Percentiles rank a stretch among this genome's conserved stretches.
phyloP scores from a whole-genome alignment of 208 protist species.

The Acanthamoeba sp. region DNA sequence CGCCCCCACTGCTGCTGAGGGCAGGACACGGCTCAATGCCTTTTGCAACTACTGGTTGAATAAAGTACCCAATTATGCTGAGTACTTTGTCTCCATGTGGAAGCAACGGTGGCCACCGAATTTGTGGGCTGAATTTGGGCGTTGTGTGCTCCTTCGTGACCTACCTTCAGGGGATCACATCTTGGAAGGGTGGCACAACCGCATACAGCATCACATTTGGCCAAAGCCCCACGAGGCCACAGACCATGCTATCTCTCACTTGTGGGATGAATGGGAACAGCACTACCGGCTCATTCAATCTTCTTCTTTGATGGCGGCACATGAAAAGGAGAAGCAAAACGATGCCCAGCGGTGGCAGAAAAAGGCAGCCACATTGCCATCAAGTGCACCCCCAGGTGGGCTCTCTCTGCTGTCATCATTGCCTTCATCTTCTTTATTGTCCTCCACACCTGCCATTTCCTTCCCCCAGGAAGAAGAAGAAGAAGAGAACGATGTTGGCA shows the following conservation, averaged over 20 bases:
- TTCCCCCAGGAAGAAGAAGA: too few species aligned
- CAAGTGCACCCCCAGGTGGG: too few species aligned
- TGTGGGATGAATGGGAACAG: background rate
- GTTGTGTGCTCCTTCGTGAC: background rate
- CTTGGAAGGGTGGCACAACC: background rate
- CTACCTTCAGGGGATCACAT: background rate
- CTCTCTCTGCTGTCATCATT: too few species aligned
- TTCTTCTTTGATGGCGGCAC: too few species aligned
- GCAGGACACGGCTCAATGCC: background rate
- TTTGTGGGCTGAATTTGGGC: background rate
- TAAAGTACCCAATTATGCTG: background rate
- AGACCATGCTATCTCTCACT: background rate
- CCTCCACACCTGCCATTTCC: too few species aligned
- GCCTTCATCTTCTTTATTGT: too few species aligned
- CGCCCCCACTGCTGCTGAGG: background rate
- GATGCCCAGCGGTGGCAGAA: too few species aligned
- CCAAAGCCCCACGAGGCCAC: background rate
- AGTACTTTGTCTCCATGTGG: background rate
- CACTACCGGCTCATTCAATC: too few species aligned
- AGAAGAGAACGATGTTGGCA: too few species aligned
- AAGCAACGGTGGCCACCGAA: background rate
- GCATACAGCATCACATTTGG: too few species aligned
- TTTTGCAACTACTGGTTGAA: background rate
- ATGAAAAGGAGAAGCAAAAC: too few species aligned
- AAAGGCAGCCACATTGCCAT: too few species aligned